These are phyloP conservation scores for Oldenlandia corymbosa DNA, from an alignment of 257 asterid genomes.

Conservation along the genomic window DNA sequence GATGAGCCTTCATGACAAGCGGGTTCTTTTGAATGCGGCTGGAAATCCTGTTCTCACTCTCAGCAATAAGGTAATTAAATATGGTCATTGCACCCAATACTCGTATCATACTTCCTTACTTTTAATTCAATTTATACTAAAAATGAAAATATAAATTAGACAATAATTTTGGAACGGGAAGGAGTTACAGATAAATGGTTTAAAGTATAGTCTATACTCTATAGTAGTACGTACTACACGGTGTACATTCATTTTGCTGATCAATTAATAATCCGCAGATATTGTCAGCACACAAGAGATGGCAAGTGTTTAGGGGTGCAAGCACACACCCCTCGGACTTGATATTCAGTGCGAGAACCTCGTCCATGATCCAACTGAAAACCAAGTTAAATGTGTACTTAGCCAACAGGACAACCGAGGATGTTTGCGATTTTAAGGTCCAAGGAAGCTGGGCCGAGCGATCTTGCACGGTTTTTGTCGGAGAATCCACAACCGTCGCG, in stretches of 20 bases:
- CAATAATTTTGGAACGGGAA: too few relatives aligned
- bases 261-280: too few relatives aligned
- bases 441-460: conserved; percentile 26
- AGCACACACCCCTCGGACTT: conserved; percentile 15
- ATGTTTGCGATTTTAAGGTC: conserved; percentile 32
- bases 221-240: too few relatives aligned
- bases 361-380: conserved; percentile 12
- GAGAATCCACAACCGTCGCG: conserved; percentile 25
- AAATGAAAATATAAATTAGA: too few relatives aligned
- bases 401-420: conserved; percentile 21
- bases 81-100: neutral
- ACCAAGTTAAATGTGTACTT: conserved; percentile 14
- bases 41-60: conserved; percentile 18
- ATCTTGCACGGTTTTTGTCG: conserved; percentile 28
- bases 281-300: too few relatives aligned
- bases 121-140: too few relatives aligned
- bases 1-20: conserved; percentile 10
- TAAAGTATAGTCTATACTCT: too few relatives aligned
- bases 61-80: conserved; percentile 19
- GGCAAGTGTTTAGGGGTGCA: conserved; percentile 20
- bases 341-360: conserved; percentile 16
- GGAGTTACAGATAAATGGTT: too few relatives aligned
- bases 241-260: too few relatives aligned
- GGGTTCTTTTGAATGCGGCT: conserved; percentile 16
- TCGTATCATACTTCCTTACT: too few relatives aligned